Percentiles rank a stretch among this genome's conserved stretches.
These are phyloP conservation scores for Sanguinoderma infundibulare DNA, from an alignment of 1,284 basidiomycete species.

Conservation along the genomic window DNA sequence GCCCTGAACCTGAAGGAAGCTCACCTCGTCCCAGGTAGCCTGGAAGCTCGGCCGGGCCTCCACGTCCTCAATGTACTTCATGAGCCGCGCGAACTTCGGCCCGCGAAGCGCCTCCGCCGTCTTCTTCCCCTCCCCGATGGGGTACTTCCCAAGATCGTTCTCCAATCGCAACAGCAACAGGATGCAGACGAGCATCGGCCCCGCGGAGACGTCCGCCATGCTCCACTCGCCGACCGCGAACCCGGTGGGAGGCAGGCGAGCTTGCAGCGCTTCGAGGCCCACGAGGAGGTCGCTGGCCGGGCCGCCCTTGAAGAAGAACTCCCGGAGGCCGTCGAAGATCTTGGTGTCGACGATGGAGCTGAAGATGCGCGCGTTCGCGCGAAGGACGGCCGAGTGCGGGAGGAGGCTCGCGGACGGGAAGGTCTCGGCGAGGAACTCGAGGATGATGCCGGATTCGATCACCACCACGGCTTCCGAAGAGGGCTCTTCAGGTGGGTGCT, in stretches of 20 bases:
- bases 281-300: background rate
- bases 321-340: background rate
- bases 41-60: constrained; percentile 36
- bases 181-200: constrained; percentile 29
- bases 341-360: constrained; percentile 24
- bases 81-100: constrained; percentile 37
- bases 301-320: background rate
- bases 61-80: constrained; percentile 35
- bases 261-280: constrained; percentile 8
- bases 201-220: constrained; percentile 8
- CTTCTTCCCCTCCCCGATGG: constrained; percentile 32
- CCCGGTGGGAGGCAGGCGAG: constrained; percentile 8
- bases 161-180: constrained; percentile 26
- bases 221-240: constrained; percentile 14
- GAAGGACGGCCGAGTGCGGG: background rate
- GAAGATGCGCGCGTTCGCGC: background rate
- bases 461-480: constrained; percentile 2
- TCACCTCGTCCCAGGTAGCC: constrained; percentile 38
- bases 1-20: background rate
- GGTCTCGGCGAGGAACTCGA: constrained; percentile 6
- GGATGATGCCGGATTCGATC: background rate
- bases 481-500: constrained; percentile 41
- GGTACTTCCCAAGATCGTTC: constrained; percentile 38
- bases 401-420: background rate
- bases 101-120: constrained; percentile 31